Evolutionary conservation across 371 early-diverging fungal genomes (phyloP).

Genomic region (Rhizopus delemar): DNA sequence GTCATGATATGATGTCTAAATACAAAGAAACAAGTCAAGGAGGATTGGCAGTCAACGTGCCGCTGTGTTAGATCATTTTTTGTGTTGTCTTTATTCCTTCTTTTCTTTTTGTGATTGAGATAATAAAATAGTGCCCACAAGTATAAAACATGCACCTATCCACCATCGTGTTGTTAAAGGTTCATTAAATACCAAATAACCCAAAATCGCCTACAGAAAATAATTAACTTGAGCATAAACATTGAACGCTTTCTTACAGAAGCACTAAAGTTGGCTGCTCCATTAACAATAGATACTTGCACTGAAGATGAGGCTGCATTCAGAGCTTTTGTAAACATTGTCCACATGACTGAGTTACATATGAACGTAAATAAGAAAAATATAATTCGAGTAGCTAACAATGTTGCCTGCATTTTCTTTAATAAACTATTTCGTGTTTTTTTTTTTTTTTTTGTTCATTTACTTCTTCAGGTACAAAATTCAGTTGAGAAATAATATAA

Average conservation of each 20-base stretch:
- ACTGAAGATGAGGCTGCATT: conserved; percentile 69
- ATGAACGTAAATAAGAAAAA: conserved; percentile 62
- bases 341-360: conserved; percentile 83
- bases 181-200: conserved; percentile 69
- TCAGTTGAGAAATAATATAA: conserved; percentile 8
- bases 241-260: conserved; percentile 48
- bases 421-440: not conserved
- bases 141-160: conserved; percentile 74
- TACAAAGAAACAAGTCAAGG: conserved; percentile 96
- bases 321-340: conserved; percentile 76
- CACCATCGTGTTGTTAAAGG: conserved; percentile 74
- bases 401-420: conserved; percentile 27
- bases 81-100: not conserved
- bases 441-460: not conserved
- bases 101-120: conserved; percentile 36
- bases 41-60: conserved; percentile 89
- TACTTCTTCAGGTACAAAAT: conserved; percentile 29
- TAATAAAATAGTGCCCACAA: conserved; percentile 59
- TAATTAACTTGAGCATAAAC: not conserved
- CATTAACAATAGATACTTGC: conserved; percentile 72
- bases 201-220: conserved; percentile 59
- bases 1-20: conserved; percentile 91
- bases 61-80: conserved; percentile 66
- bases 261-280: conserved; percentile 69
- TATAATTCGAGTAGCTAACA: conserved; percentile 46